Evolutionary conservation across 2,329 filamentous ascomycete species (phyloP).

Genomic region (Phaeosphaeria sp.): DNA sequence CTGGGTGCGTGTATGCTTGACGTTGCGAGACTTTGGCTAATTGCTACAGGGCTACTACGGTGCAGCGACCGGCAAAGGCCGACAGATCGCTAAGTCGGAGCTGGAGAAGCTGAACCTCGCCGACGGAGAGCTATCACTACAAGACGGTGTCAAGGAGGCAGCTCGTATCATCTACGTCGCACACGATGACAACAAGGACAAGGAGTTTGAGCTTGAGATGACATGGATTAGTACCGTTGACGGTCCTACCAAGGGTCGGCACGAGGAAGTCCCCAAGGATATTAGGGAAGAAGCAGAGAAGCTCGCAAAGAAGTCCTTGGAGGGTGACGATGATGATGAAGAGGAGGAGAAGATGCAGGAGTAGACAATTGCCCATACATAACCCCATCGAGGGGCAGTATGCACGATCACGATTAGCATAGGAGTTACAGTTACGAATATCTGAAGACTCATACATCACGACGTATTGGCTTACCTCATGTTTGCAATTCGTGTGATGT

Average conservation of each 20-base stretch:
- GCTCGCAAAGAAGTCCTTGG: conserved; percentile 87
- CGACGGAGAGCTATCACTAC: conserved; percentile 75
- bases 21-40: not conserved
- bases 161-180: conserved; percentile 96
- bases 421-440: conserved; percentile 23
- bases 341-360: conserved; percentile 94
- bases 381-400: conserved; percentile 32
- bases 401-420: conserved; percentile 34
- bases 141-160: conserved; percentile 93
- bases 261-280: conserved; percentile 91
- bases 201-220: conserved; percentile 99
- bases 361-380: conserved; percentile 53
- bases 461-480: conserved; percentile 3
- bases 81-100: conserved; percentile 96
- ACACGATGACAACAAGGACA: conserved; percentile 99
- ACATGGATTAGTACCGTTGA: conserved; percentile 89
- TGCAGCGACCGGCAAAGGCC: conserved; percentile 93
- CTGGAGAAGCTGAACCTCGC: conserved; percentile 95
- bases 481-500: not conserved
- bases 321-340: conserved; percentile 83
- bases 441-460: conserved; percentile 8
- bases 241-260: conserved; percentile 89
- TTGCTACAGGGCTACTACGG: conserved; percentile 82
- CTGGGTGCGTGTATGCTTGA: conserved; percentile 67
- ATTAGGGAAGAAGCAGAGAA: conserved; percentile 90